phyloP scores from a whole-genome alignment of 768 basidiomycete genomes.

The Dioszegia aurantiaca region DNA sequence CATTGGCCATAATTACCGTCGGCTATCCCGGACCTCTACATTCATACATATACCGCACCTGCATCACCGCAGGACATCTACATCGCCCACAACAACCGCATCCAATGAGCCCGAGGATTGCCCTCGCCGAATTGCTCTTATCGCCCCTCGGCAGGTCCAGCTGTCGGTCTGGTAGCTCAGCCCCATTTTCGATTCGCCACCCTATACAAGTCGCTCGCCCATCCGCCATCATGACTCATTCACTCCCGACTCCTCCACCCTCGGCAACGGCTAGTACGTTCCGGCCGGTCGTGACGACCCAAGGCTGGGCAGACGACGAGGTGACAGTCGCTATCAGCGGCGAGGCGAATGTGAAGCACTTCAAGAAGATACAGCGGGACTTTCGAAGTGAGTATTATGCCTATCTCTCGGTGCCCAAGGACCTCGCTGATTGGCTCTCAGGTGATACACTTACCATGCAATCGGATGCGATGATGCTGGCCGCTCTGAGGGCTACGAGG shows the following conservation, averaged over 20 bases:
- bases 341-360: conserved; percentile 42
- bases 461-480: conserved; percentile 50
- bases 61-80: too few relatives aligned
- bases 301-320: conserved; percentile 18
- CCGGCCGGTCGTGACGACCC: neutral
- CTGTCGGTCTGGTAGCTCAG: too few relatives aligned
- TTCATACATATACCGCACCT: too few relatives aligned
- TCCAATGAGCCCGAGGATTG: too few relatives aligned
- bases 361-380: conserved; percentile 42
- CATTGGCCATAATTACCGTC: conserved; percentile 1
- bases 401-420: neutral
- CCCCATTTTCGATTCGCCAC: too few relatives aligned
- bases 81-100: too few relatives aligned
- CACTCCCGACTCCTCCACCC: conserved; percentile 5
- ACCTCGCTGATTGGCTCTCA: conserved; percentile 19
- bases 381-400: conserved; percentile 47
- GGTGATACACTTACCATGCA: conserved; percentile 53
- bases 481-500: conserved; percentile 43
- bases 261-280: neutral
- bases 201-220: too few relatives aligned
- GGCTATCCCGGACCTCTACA: neutral
- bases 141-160: too few relatives aligned
- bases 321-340: conserved; percentile 50
- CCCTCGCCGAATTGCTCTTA: too few relatives aligned
- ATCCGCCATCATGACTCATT: too few relatives aligned